Conservation (phyloP, 371 early-diverging fungal species). For the Blastocladiella emersonii region DNA sequence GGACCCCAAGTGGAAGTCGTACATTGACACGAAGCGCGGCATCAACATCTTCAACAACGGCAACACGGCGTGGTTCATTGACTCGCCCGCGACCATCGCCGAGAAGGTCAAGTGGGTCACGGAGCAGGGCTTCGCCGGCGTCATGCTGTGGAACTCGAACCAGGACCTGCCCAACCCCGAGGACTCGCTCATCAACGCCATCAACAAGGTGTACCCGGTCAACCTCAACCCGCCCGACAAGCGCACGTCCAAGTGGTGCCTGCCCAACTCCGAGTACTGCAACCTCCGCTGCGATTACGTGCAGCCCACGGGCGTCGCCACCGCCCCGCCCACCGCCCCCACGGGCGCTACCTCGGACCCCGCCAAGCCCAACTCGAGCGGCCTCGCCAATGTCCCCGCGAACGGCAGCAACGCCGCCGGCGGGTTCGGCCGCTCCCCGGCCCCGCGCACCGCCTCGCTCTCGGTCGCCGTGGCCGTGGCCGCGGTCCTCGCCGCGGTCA, state of each 20-base stretch:
- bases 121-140: neutral
- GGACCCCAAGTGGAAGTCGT: neutral
- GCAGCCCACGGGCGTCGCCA: no score
- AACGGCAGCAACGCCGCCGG: no score
- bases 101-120: neutral
- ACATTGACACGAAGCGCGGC: neutral
- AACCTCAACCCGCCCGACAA: no score
- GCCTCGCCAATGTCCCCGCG: no score
- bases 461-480: no score
- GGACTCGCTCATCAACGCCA: neutral
- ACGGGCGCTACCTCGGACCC: no score
- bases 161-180: neutral
- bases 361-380: no score
- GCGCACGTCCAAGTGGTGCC: neutral
- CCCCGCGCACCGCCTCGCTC: no score
- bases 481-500: no score
- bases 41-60: neutral
- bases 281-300: slow-evolving; percentile 1
- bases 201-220: neutral
- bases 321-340: no score
- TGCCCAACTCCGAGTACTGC: neutral
- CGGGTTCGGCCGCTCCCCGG: no score
- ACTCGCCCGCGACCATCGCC: neutral
- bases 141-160: slow-evolving; percentile 5
- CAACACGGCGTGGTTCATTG: neutral